Evolutionary conservation across 805 yeast genomes (phyloP).

Genomic region (Metschnikowia henanensis): DNA sequence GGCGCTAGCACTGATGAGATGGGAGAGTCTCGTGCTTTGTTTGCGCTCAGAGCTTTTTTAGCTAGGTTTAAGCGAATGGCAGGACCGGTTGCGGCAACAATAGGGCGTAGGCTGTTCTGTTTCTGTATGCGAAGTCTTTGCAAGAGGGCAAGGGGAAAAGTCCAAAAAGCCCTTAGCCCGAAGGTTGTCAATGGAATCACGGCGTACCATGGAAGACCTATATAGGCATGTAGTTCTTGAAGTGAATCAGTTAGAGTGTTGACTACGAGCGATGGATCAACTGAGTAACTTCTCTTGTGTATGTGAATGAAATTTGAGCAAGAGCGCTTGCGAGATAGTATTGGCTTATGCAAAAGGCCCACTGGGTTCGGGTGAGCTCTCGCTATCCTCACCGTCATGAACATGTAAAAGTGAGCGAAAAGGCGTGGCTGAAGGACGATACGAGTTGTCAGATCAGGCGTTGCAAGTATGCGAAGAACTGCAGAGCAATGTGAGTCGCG

Average conservation of each 20-base stretch:
- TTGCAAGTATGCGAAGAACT: not conserved
- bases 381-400: constrained; percentile 1
- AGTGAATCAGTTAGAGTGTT: constrained; percentile 38
- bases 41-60: constrained; percentile 42
- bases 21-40: constrained; percentile 19
- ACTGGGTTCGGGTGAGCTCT: not conserved
- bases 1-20: constrained; percentile 31
- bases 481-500: not conserved
- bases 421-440: too few relatives aligned
- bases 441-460: not conserved
- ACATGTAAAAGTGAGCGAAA: not conserved
- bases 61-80: constrained; percentile 61
- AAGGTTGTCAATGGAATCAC: constrained; percentile 75
- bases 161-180: constrained; percentile 59
- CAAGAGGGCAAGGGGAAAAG: constrained; percentile 74
- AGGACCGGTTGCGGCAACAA: constrained; percentile 74
- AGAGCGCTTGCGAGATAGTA: not conserved
- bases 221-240: constrained; percentile 48
- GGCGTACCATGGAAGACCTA: constrained; percentile 81
- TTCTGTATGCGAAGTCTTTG: constrained; percentile 69
- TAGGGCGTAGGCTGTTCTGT: constrained; percentile 71
- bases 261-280: constrained; percentile 35
- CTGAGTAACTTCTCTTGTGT: constrained; percentile 22
- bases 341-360: constrained; percentile 2
- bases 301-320: too few relatives aligned